These are phyloP conservation scores for Pseudogymnoascus sp. DNA, from an alignment of 2,329 filamentous ascomycete genomes.

Conservation along the genomic window DNA sequence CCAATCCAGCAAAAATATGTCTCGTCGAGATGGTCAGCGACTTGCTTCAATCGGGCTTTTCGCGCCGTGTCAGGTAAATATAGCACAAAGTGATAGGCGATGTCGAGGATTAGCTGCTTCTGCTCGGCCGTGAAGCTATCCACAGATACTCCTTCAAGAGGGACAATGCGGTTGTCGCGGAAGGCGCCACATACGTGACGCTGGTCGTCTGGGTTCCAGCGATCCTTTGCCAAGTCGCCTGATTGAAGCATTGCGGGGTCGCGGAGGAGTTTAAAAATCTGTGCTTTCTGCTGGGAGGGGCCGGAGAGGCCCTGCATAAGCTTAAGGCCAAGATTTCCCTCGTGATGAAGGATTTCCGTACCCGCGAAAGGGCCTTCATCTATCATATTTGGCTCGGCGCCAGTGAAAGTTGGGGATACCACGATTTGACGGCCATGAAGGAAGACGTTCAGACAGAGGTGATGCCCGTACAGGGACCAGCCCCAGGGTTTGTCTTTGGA, in stretches of 20 bases:
- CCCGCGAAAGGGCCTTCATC: conserved; percentile 26
- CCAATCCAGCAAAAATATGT: conserved; percentile 79
- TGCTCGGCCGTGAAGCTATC: conserved; percentile 41
- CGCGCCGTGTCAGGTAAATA: conserved; percentile 43
- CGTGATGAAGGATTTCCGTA: conserved; percentile 32
- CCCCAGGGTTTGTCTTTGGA: conserved; percentile 15
- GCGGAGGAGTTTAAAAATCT: conserved; percentile 50
- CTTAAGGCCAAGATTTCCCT: conserved; percentile 17
- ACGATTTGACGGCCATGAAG: conserved; percentile 57
- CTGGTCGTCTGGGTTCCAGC: conserved; percentile 78
- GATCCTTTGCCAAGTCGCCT: conserved; percentile 39
- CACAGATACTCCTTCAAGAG: conserved; percentile 56
- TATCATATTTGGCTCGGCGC: conserved; percentile 61
- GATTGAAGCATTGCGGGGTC: conserved; percentile 56
- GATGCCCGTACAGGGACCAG: conserved; percentile 56
- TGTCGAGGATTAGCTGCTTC: conserved; percentile 45
- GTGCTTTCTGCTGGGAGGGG: conserved; percentile 28
- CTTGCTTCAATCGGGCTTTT: conserved; percentile 44
- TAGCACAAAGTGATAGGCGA: conserved; percentile 62
- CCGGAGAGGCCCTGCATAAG: conserved; percentile 25
- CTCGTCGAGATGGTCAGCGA: conserved; percentile 52
- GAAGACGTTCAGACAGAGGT: conserved; percentile 65
- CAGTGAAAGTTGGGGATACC: conserved; percentile 66
- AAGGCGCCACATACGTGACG: conserved; percentile 71
- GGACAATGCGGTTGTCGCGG: conserved; percentile 68